phyloP scores from a whole-genome alignment of 306 rosid species.

The Castanea crenata region DNA sequence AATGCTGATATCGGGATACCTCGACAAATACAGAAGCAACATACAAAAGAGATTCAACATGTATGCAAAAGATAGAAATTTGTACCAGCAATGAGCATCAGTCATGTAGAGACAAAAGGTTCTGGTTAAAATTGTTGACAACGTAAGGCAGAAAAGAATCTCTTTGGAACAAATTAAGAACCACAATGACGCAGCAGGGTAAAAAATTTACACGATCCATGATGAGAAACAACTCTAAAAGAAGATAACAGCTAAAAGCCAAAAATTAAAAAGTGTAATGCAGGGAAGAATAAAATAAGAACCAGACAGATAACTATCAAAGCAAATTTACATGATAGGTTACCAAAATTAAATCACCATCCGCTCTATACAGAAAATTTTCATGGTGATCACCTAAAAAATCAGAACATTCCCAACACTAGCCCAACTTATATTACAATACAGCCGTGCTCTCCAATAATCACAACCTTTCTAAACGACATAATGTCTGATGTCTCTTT shows the following conservation, averaged over 20 bases:
- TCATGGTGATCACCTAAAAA: slow-evolving; percentile 46
- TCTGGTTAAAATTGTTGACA: background rate
- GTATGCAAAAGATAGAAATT: no score
- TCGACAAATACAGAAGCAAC: background rate
- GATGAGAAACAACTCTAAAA: background rate
- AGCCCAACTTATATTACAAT: slow-evolving; percentile 43
- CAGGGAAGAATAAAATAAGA: background rate
- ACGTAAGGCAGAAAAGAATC: background rate
- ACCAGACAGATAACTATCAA: slow-evolving; percentile 2
- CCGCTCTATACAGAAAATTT: slow-evolving; percentile 45
- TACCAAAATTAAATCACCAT: slow-evolving; percentile 31
- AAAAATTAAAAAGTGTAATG: background rate
- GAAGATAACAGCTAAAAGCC: background rate
- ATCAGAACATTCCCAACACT: slow-evolving; percentile 28
- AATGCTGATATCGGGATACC: no score
- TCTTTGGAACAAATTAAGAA: background rate
- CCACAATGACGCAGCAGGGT: no score
- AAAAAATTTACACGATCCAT: background rate
- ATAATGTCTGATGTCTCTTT: slow-evolving; percentile 44
- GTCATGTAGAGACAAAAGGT: background rate
- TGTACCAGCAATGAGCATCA: background rate
- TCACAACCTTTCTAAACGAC: slow-evolving; percentile 51
- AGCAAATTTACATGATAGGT: slow-evolving; percentile 42
- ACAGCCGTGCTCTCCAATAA: slow-evolving; percentile 31
- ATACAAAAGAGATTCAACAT: no score